phyloP scores from a whole-genome alignment of 208 protist genomes.

The Phytomonas serpens region DNA sequence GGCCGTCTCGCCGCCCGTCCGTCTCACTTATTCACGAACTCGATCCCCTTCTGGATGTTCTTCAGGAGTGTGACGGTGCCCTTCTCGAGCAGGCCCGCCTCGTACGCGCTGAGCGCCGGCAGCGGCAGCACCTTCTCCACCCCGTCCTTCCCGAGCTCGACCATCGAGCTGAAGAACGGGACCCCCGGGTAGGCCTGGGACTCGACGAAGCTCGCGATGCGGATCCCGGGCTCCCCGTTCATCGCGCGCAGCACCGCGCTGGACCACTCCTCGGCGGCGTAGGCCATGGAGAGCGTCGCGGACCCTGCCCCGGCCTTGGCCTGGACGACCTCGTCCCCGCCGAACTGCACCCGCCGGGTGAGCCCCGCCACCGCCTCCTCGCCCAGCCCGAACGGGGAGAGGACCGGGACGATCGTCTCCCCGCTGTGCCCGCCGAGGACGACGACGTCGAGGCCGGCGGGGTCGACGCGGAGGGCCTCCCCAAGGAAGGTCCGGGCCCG shows the following conservation, averaged over 20 bases:
- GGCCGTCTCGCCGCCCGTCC: background rate
- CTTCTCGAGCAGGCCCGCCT: conserved; percentile 32
- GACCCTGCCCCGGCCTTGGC: conserved; percentile 94
- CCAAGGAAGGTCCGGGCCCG: conserved; percentile 91
- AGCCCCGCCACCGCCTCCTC: conserved; percentile 59
- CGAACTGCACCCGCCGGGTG: conserved; percentile 88
- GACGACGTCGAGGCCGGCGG: conserved; percentile 38
- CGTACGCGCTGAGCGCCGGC: conserved; percentile 21
- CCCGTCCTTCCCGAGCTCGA: conserved; percentile 64
- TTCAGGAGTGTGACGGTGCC: conserved; percentile 42
- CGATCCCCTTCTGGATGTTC: conserved; percentile 69
- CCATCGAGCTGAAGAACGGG: conserved; percentile 24
- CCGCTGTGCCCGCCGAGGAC: conserved; percentile 96
- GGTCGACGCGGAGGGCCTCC: conserved; percentile 46
- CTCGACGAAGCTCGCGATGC: background rate
- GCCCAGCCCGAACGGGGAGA: conserved; percentile 35
- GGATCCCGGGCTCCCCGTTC: conserved; percentile 31
- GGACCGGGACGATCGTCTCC: conserved; percentile 90
- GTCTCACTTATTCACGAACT: background rate
- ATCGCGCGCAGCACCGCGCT: conserved; percentile 48
- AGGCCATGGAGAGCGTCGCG: conserved; percentile 96
- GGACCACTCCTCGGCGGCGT: conserved; percentile 80
- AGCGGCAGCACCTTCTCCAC: conserved; percentile 77
- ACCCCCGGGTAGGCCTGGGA: background rate
- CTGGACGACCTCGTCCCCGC: conserved; percentile 94